A percentile compares a stretch with the other conserved stretches of the same genome.
Evolutionary conservation across 2,329 filamentous ascomycete species (phyloP).

Genomic region (Colletotrichum echinochloae): DNA sequence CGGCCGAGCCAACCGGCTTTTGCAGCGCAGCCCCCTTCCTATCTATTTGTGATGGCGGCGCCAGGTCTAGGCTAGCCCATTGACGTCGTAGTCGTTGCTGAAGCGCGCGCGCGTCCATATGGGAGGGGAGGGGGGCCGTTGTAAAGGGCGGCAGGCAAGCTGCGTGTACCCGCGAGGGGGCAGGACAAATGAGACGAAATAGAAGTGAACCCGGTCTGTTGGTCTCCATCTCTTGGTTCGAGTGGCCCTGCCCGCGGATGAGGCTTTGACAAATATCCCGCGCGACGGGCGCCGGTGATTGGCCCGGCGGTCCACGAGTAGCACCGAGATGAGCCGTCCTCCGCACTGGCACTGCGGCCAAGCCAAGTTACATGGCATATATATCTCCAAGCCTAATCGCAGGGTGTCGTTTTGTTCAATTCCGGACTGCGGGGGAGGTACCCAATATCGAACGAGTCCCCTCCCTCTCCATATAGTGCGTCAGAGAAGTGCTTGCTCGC

Average conservation of each 20-base stretch:
- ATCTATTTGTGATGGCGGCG: background rate
- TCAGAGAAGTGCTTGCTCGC: background rate
- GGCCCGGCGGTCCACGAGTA: background rate
- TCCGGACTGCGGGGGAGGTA: background rate
- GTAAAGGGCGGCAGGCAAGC: background rate
- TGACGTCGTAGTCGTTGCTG: background rate
- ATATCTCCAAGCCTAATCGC: background rate
- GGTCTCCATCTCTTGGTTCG: background rate
- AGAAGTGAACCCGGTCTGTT: slow-evolving; percentile 5
- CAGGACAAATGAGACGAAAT: background rate
- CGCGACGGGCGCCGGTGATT: background rate
- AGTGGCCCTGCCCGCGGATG: background rate
- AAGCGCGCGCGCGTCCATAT: background rate
- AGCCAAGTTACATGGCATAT: background rate
- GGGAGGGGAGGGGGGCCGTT: too few relatives aligned
- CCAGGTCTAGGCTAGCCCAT: background rate
- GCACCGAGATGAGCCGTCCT: slow-evolving; percentile 6
- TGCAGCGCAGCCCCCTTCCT: background rate
- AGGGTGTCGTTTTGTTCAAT: background rate
- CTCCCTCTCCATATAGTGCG: background rate
- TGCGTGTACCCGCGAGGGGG: background rate
- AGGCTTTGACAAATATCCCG: slow-evolving; percentile 8
- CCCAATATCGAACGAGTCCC: background rate
- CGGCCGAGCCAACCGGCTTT: background rate
- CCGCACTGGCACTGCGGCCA: background rate